Evolutionary conservation across 768 basidiomycete genomes (phyloP).

Genomic region (Pleurotus djamor): DNA sequence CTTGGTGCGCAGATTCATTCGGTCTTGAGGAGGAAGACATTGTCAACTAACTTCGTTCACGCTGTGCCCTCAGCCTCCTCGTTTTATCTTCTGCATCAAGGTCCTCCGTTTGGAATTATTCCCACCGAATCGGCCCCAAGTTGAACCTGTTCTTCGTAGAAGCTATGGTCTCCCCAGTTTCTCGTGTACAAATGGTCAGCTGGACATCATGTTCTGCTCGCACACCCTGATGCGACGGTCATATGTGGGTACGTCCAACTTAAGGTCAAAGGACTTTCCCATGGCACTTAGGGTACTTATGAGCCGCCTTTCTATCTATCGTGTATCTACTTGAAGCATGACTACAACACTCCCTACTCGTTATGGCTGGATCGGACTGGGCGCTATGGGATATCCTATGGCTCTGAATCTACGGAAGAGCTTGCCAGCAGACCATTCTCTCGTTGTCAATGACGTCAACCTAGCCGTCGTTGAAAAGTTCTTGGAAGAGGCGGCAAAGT

Average conservation of each 20-base stretch:
- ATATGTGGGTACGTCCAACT: not conserved
- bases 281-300: not conserved
- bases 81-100: not conserved
- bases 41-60: not conserved
- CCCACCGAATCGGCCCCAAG: not conserved
- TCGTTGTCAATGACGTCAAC: slow-evolving; percentile 36
- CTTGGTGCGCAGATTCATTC: slow-evolving; percentile 34
- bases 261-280: not conserved
- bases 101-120: not conserved
- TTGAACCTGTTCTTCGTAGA: not conserved
- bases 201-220: not conserved
- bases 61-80: not conserved
- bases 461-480: slow-evolving; percentile 21
- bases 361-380: slow-evolving; percentile 39
- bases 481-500: slow-evolving; percentile 14
- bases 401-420: slow-evolving; percentile 30
- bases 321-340: slow-evolving; percentile 11
- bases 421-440: slow-evolving; percentile 17
- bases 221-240: not conserved
- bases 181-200: not conserved
- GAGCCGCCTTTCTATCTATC: not conserved
- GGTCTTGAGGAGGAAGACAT: slow-evolving; percentile 21
- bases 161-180: not conserved
- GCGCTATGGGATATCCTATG: slow-evolving; percentile 46
- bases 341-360: slow-evolving; percentile 13